phyloP scores from a whole-genome alignment of 345 rosid genomes.

The Eucalyptus regnans region DNA sequence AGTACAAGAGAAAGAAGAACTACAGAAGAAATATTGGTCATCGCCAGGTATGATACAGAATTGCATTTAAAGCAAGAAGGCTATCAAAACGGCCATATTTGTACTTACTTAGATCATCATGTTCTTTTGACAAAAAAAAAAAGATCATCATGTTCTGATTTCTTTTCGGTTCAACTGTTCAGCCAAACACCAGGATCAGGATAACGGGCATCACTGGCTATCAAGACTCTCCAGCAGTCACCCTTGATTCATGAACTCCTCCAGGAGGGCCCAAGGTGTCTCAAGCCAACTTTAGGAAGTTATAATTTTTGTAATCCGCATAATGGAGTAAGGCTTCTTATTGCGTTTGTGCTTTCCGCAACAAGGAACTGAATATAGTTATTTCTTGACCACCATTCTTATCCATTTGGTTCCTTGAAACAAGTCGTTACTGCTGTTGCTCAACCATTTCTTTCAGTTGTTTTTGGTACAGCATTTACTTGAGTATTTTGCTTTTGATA shows the following conservation, averaged over 20 bases:
- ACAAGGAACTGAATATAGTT: neutral
- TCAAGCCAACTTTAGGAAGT: neutral
- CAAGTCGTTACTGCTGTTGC: neutral
- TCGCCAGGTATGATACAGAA: constrained; percentile 51
- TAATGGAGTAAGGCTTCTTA: neutral
- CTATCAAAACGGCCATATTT: neutral
- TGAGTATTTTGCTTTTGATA: neutral
- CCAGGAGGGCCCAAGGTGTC: neutral
- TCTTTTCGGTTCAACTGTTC: constrained; percentile 7
- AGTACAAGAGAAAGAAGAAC: constrained; percentile 91
- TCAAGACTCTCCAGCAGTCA: constrained; percentile 52
- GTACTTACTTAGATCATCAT: neutral
- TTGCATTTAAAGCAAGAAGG: neutral
- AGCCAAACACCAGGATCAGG: constrained; percentile 88
- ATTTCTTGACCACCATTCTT: neutral
- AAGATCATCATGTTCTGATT: neutral
- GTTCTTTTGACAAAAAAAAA: neutral
- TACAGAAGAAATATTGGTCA: constrained; percentile 96
- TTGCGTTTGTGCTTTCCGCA: neutral
- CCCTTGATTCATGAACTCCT: constrained; percentile 20
- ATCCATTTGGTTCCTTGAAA: neutral
- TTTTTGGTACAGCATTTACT: neutral
- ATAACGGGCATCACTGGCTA: constrained; percentile 80
- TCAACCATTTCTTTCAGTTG: neutral
- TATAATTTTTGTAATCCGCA: neutral